These are phyloP conservation scores for Boechera retrofracta DNA, from an alignment of 345 rosid species.

Conservation along the genomic window DNA sequence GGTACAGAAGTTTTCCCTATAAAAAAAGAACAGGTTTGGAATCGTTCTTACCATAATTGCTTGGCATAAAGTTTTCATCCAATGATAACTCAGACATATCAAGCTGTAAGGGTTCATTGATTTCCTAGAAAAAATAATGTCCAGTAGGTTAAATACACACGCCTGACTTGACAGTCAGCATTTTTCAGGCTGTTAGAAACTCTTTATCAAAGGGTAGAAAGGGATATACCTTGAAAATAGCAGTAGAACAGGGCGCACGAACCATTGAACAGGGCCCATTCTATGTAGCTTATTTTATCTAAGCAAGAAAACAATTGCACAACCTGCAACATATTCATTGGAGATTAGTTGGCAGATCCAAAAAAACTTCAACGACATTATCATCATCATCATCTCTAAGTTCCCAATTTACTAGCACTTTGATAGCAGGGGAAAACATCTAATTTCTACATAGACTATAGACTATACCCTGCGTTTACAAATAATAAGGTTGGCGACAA, in stretches of 20 bases:
- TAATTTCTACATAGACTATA: no score
- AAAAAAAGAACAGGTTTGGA: neutral
- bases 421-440: no score
- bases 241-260: conserved; percentile 88
- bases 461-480: no score
- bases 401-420: neutral
- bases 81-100: conserved; percentile 80
- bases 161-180: conserved; percentile 4
- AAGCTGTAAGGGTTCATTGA: conserved; percentile 85
- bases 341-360: neutral
- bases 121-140: conserved; percentile 58
- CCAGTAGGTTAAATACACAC: conserved; percentile 26
- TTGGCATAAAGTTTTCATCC: conserved; percentile 72
- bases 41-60: conserved; percentile 61
- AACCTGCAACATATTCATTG: conserved; percentile 60
- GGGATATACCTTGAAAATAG: conserved; percentile 74
- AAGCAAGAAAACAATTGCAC: conserved; percentile 95
- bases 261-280: no score
- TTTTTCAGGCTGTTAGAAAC: neutral
- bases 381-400: conserved; percentile 10
- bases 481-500: no score
- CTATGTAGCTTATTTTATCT: conserved; percentile 94
- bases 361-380: conserved; percentile 9
- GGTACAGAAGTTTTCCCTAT: neutral
- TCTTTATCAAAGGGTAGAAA: neutral